Evolutionary conservation across 805 yeast species (phyloP).

Genomic region (Sungouiozyma intestinalis): DNA sequence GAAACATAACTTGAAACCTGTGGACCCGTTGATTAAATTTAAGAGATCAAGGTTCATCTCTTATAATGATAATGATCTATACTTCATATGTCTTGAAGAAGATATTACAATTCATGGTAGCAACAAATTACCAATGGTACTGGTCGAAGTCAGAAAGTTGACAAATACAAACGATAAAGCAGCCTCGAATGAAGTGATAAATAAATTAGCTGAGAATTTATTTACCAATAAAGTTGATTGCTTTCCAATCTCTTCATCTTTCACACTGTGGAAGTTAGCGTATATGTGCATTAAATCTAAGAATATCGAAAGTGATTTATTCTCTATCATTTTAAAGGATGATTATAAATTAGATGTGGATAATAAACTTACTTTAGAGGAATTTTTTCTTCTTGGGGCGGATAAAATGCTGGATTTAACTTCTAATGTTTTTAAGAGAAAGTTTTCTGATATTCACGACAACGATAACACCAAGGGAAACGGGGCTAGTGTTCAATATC

Average conservation of each 20-base stretch:
- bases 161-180: not conserved
- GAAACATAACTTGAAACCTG: constrained; percentile 11
- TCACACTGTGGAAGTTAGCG: constrained; percentile 19
- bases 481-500: not conserved
- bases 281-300: constrained; percentile 5
- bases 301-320: constrained; percentile 11
- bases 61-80: constrained; percentile 6
- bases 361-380: constrained; percentile 10
- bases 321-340: constrained; percentile 9
- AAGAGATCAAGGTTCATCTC: constrained; percentile 23
- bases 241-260: constrained; percentile 11
- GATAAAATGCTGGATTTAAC: constrained; percentile 8
- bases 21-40: constrained; percentile 9
- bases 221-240: constrained; percentile 16
- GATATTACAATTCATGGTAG: constrained; percentile 10
- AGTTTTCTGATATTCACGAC: not conserved
- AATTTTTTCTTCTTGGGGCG: constrained; percentile 18
- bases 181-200: constrained; percentile 1
- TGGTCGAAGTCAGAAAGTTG: constrained; percentile 12
- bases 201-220: constrained; percentile 7
- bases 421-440: not conserved
- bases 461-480: not conserved
- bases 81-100: constrained; percentile 20
- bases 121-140: constrained; percentile 12
- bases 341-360: constrained; percentile 8